Evolutionary conservation across 495 filamentous ascomycete species (phyloP), one percentile per base, ranked within the genome.

Genomic region (Xylaria venustula): DNA sequence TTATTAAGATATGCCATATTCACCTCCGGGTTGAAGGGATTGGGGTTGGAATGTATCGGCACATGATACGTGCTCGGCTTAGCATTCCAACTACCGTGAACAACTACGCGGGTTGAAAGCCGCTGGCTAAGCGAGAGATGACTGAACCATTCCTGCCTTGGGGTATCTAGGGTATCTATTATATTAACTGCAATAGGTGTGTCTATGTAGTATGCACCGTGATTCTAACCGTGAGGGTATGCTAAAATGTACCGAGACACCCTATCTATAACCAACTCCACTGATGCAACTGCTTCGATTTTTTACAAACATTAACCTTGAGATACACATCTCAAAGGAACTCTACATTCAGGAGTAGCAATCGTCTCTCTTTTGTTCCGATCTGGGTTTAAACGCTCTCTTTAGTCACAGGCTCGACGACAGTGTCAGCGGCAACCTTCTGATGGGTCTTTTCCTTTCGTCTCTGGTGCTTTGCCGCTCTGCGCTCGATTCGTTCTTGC

Each of bases 401-500:
- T 7, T 58, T 58, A 3, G 19, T 41, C 7, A 23, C 17, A 12
- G 30, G 26, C 3, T 48, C 12, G 17, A n/a, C n/a, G 15, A 14
- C 6, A 25, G 40, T 23, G 17, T 34, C 28, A 12, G 34, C 26
- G 15, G 37, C 17, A 23, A 9, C 36, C 46, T 49, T 62, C 40
- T 9, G 12, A 17, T 49, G 59, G 3, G 19, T 46, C 47, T 44
- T 59, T 15, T 57, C 63, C 34, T 52, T 66, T 37, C 54, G 34
- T 20, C 54, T 65, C 26, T 62, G 49, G 19, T 60, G 49, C 46
- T 54, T 58, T 19, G 53, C 69, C 15, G 36, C 45, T 17, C 63
- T 55, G 25, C 74, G 76, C 59, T 90, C 87, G 36, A 84, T 68
- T 71, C 75, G 85, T 63, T 80, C 83, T 70, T 84, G 82, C 59